Conservation (phyloP, 495 filamentous ascomycete species). For the Xylaria longipes region DNA sequence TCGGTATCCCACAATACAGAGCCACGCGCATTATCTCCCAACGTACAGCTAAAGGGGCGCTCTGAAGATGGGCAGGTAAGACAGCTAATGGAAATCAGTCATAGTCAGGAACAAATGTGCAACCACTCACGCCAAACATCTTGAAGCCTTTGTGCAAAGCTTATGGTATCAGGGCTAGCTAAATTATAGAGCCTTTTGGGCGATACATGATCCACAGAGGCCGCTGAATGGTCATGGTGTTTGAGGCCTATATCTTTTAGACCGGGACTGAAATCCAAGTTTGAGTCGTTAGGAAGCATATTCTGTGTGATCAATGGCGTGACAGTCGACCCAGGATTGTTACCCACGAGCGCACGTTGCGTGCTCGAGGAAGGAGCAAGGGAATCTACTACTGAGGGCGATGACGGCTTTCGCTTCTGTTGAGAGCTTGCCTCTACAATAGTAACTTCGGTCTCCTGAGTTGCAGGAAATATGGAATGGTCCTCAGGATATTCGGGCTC, state of each 20-base stretch:
- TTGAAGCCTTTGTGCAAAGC: slow-evolving; percentile 31
- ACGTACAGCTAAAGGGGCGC: slow-evolving; percentile 49
- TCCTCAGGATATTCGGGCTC: slow-evolving; percentile 23
- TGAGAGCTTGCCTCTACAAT: slow-evolving; percentile 25
- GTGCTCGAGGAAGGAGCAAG: slow-evolving; percentile 36
- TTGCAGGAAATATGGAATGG: neutral
- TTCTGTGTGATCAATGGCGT: neutral
- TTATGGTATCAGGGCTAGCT: slow-evolving; percentile 3
- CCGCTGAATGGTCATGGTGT: neutral
- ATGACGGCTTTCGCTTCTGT: slow-evolving; percentile 22
- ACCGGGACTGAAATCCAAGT: slow-evolving; percentile 8
- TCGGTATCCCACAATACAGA: slow-evolving; percentile 48
- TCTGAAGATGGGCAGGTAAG: slow-evolving; percentile 44
- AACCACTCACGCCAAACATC: slow-evolving; percentile 40
- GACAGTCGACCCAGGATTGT: slow-evolving; percentile 19
- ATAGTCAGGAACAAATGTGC: neutral
- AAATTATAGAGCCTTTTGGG: neutral
- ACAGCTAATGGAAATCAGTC: slow-evolving; percentile 40
- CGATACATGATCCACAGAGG: neutral
- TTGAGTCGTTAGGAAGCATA: neutral
- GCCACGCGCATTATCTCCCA: slow-evolving; percentile 56
- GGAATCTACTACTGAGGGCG: slow-evolving; percentile 30
- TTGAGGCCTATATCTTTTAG: neutral
- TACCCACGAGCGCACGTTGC: slow-evolving; percentile 30
- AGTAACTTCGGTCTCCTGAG: slow-evolving; percentile 41